Evolutionary conservation across 2,329 filamentous ascomycete species (phyloP).

Genomic region (Cylindrodendrum hubeiense): DNA sequence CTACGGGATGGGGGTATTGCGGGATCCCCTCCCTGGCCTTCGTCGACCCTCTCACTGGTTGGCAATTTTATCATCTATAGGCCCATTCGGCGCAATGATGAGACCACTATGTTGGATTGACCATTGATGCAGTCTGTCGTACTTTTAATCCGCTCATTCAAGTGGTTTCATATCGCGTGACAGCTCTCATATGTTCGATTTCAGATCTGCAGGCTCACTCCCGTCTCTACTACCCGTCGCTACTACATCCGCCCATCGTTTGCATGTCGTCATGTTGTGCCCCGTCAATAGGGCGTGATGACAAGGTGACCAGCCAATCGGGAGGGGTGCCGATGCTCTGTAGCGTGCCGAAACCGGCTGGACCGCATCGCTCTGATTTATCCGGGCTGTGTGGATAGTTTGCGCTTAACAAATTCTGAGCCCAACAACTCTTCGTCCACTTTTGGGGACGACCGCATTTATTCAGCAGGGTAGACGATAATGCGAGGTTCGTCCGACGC

Average conservation of each 20-base stretch:
- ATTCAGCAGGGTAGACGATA: background rate
- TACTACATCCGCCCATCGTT: background rate
- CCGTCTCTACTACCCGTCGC: background rate
- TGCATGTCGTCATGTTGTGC: background rate
- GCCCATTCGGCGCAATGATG: too few species aligned
- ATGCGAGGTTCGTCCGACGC: background rate
- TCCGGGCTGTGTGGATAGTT: background rate
- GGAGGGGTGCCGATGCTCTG: background rate
- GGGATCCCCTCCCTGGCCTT: too few species aligned
- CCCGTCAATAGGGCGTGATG: conserved; percentile 25
- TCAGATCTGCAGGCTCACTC: background rate
- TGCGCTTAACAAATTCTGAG: background rate
- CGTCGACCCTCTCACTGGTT: too few species aligned
- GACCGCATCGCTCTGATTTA: background rate
- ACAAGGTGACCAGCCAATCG: conserved; percentile 23
- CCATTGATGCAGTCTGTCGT: too few species aligned
- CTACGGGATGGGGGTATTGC: too few species aligned
- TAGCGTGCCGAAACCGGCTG: conserved; percentile 8
- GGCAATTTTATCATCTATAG: too few species aligned
- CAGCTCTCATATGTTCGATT: background rate
- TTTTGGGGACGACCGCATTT: background rate
- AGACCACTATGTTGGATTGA: too few species aligned
- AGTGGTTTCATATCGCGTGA: too few species aligned
- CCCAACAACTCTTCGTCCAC: background rate
- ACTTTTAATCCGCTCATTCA: too few species aligned